phyloP scores from a whole-genome alignment of 306 rosid species.

The Sesbania bispinosa region DNA sequence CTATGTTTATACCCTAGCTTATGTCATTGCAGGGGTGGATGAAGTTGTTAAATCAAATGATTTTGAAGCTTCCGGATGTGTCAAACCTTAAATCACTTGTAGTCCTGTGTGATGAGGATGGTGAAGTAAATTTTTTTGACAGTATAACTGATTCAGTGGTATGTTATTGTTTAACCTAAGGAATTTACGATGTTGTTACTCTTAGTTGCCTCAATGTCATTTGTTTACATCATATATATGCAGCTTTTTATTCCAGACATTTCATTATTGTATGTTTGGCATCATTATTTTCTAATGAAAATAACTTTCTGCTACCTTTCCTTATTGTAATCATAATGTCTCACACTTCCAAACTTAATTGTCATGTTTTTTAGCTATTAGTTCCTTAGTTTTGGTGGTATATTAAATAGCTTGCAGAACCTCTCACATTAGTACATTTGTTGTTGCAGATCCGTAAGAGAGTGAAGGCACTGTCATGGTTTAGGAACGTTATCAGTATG shows the following conservation, averaged over 20 bases:
- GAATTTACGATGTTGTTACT: neutral
- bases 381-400: neutral
- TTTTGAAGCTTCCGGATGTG: constrained; percentile 68
- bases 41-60: constrained; percentile 73
- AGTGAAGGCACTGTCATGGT: constrained; percentile 74
- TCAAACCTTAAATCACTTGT: constrained; percentile 55
- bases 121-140: constrained; percentile 74
- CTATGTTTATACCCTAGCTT: constrained; percentile 22
- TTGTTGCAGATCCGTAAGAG: constrained; percentile 72
- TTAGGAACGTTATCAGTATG: constrained; percentile 50
- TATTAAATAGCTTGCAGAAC: neutral
- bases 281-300: neutral
- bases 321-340: constrained; percentile 1
- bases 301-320: neutral
- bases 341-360: neutral
- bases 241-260: neutral
- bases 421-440: constrained; percentile 1
- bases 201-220: neutral
- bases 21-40: constrained; percentile 78
- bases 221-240: neutral
- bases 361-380: constrained; percentile 14
- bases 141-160: constrained; percentile 75
- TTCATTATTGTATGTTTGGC: neutral
- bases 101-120: constrained; percentile 56
- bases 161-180: constrained; percentile 20